Percentiles rank a stretch among this genome's conserved stretches.
These are phyloP conservation scores for Cymbopogon flexuosus DNA, from an alignment of 202 grass and related monocot genomes.

Conservation along the genomic window DNA sequence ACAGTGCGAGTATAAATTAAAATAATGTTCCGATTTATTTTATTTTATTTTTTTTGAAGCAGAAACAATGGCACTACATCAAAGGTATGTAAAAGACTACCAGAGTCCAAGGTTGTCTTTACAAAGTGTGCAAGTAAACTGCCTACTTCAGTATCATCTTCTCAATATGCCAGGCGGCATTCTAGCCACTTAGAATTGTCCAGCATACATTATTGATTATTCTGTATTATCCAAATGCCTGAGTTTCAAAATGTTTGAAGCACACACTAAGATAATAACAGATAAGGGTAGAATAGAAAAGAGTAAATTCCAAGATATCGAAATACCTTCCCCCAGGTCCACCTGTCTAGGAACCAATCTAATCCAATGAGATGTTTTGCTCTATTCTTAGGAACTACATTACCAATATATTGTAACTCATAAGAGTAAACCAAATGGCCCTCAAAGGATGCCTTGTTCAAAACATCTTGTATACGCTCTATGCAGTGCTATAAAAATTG, in stretches of 20 bases:
- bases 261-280: neutral
- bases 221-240: neutral
- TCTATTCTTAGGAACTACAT: neutral
- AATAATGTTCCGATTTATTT: neutral
- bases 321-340: neutral
- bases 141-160: conserved; percentile 13
- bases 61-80: neutral
- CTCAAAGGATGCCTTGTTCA: neutral
- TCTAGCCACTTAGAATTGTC: neutral
- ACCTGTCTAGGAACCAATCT: neutral
- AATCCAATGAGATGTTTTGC: neutral
- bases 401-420: neutral
- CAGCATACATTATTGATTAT: neutral
- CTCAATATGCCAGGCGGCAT: neutral
- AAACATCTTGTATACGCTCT: neutral
- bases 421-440: neutral
- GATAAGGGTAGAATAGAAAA: neutral
- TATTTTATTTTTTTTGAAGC: neutral
- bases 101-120: neutral
- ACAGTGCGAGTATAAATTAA: neutral
- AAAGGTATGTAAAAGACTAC: neutral
- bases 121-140: neutral
- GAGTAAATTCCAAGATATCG: neutral
- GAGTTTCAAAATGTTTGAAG: neutral
- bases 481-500: neutral